Conservation (phyloP, 768 basidiomycete genomes). For the Hygrophoropsis aurantiaca region DNA sequence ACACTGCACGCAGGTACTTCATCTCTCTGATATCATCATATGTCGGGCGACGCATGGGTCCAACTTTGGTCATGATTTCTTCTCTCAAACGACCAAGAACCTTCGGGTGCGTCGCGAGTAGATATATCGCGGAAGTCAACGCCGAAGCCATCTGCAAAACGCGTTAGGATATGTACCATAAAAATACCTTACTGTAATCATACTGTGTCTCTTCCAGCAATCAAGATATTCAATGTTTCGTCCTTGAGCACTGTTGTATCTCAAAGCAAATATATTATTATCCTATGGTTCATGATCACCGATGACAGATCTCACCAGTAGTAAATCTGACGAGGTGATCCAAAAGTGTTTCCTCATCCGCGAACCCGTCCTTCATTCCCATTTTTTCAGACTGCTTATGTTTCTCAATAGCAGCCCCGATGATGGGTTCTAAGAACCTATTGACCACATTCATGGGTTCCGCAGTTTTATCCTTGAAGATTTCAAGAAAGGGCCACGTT, state of each 20-base stretch:
- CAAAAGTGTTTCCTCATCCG: constrained; percentile 40
- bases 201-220: constrained; percentile 55
- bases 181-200: no score
- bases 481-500: constrained; percentile 51
- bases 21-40: constrained; percentile 60
- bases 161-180: background rate
- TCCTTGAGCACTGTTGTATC: constrained; percentile 48
- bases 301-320: constrained; percentile 33
- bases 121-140: constrained; percentile 54
- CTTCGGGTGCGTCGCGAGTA: constrained; percentile 52
- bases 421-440: constrained; percentile 13
- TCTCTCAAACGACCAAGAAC: constrained; percentile 46
- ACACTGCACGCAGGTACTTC: constrained; percentile 54
- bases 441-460: constrained; percentile 20
- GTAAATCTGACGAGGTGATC: constrained; percentile 49
- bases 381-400: background rate
- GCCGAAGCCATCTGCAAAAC: constrained; percentile 43
- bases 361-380: constrained; percentile 18
- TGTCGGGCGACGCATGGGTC: constrained; percentile 43
- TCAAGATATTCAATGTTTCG: constrained; percentile 52
- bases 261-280: constrained; percentile 12
- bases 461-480: constrained; percentile 42
- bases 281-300: background rate
- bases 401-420: constrained; percentile 9
- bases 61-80: constrained; percentile 51